Conservation (phyloP, 441 rosid genomes). For the Bruguiera hainesii region DNA sequence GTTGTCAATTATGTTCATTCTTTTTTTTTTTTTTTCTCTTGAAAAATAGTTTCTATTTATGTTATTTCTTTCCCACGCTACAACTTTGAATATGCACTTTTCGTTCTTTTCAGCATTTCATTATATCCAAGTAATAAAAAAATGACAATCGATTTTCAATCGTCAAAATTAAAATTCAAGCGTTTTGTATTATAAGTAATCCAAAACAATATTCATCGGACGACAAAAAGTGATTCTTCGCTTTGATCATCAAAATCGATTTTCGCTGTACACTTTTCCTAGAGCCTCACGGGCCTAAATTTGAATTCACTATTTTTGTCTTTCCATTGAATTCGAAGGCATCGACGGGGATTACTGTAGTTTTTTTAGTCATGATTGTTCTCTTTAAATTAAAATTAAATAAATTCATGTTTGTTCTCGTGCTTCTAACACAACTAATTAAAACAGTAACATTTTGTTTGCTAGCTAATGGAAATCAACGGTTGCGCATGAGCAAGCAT, state of each 20-base stretch:
- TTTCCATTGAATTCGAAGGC: neutral
- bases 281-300: constrained; percentile 10
- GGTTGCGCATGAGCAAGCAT: neutral
- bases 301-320: neutral
- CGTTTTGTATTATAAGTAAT: neutral
- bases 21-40: neutral
- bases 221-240: constrained; percentile 17
- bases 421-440: neutral
- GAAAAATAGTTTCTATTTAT: too few relatives aligned
- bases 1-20: neutral
- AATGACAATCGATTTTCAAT: too few relatives aligned
- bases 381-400: too few relatives aligned
- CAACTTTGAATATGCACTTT: too few relatives aligned
- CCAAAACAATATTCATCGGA: constrained; percentile 15
- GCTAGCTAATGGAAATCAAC: too few relatives aligned
- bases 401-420: too few relatives aligned
- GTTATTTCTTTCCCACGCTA: too few relatives aligned
- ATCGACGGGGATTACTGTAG: too few relatives aligned
- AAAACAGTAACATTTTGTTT: neutral
- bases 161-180: neutral
- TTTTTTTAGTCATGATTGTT: too few relatives aligned
- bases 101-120: too few relatives aligned
- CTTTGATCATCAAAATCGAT: neutral
- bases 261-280: neutral
- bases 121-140: too few relatives aligned